Evolutionary conservation across 2,329 filamentous ascomycete genomes (phyloP).

Genomic region (Onygenales sp.): DNA sequence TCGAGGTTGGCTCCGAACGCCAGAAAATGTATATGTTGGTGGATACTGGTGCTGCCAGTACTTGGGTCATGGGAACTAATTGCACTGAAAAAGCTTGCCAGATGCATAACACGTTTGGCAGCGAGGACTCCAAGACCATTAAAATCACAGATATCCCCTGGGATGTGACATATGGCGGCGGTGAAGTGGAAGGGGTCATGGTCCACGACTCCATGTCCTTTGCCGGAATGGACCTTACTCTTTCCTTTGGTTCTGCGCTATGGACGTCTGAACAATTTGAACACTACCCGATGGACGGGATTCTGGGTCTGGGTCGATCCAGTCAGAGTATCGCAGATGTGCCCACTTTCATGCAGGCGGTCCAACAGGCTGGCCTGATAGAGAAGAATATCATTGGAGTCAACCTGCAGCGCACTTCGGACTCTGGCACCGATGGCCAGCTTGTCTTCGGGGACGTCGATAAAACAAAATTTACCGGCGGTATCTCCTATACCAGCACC

Average conservation of each 20-base stretch:
- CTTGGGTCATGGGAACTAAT: conserved; percentile 69
- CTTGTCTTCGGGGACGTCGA: conserved; percentile 68
- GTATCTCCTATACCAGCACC: conserved; percentile 56
- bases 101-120: conserved; percentile 61
- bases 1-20: conserved; percentile 41
- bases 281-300: conserved; percentile 78
- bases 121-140: conserved; percentile 55
- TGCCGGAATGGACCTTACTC: conserved; percentile 49
- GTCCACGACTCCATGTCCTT: conserved; percentile 58
- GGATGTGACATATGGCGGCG: conserved; percentile 66
- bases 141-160: conserved; percentile 47
- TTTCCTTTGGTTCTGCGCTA: conserved; percentile 61
- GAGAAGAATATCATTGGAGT: conserved; percentile 61
- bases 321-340: conserved; percentile 40
- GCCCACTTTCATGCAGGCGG: conserved; percentile 57
- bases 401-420: conserved; percentile 56
- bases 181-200: conserved; percentile 57
- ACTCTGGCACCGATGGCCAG: conserved; percentile 62
- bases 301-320: conserved; percentile 65
- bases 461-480: conserved; percentile 54
- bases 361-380: conserved; percentile 50
- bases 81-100: conserved; percentile 60
- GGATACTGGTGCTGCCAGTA: conserved; percentile 53
- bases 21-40: conserved; percentile 45
- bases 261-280: conserved; percentile 64